These are phyloP conservation scores for Candida suzukii DNA, from an alignment of 805 yeast species.

Conservation along the genomic window DNA sequence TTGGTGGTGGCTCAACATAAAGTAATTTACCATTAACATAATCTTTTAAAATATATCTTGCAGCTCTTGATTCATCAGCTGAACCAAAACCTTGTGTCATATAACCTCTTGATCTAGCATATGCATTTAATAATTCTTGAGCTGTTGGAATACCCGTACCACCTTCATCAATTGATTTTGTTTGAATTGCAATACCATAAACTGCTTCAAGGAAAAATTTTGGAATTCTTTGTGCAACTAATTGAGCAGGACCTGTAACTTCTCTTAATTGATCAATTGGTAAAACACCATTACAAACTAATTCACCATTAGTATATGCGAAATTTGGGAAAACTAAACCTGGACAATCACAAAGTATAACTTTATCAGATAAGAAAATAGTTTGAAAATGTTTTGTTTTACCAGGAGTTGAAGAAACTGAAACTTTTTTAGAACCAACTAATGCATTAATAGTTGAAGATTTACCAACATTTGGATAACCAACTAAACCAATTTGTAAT, in stretches of 20 bases:
- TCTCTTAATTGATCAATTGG: slow-evolving; percentile 97
- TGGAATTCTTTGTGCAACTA: slow-evolving; percentile 85
- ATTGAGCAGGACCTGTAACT: slow-evolving; percentile 77
- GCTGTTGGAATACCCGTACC: slow-evolving; percentile 88
- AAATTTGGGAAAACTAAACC: slow-evolving; percentile 98
- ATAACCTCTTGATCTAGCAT: slow-evolving; percentile 94
- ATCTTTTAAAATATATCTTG: slow-evolving; percentile 87
- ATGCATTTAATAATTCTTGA: slow-evolving; percentile 80
- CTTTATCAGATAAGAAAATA: slow-evolving; percentile 72
- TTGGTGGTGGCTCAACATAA: slow-evolving; percentile 85
- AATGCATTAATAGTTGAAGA: slow-evolving; percentile 97
- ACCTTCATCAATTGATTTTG: slow-evolving; percentile 73
- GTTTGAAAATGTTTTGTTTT: slow-evolving; percentile 99
- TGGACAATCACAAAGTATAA: slow-evolving; percentile 95
- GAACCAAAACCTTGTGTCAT: slow-evolving; percentile 97
- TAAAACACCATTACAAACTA: slow-evolving; percentile 96
- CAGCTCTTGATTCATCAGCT: slow-evolving; percentile 94
- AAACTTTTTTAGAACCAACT: slow-evolving; percentile 95
- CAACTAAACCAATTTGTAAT: slow-evolving; percentile 90
- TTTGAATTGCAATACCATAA: slow-evolving; percentile 86
- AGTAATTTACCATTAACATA: slow-evolving; percentile 88
- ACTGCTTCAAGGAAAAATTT: slow-evolving; percentile 82
- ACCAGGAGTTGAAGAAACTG: slow-evolving; percentile 98
- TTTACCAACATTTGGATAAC: slow-evolving; percentile 80
- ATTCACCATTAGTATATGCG: slow-evolving; percentile 92